Conservation (phyloP, 805 yeast species). For the Lipomyces sp. region DNA sequence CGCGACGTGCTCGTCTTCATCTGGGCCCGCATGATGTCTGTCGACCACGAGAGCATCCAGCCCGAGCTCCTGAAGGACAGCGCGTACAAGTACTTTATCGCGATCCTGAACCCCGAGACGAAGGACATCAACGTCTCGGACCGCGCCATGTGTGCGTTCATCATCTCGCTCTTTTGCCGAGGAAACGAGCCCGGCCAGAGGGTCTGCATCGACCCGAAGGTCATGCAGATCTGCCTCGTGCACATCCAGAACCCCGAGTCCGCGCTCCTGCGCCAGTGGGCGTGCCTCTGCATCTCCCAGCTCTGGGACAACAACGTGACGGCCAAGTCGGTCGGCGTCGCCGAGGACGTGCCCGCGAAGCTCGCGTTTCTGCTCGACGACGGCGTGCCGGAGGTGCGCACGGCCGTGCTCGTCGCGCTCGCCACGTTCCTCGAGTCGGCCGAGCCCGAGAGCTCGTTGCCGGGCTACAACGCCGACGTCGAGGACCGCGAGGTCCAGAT, state of each 20-base stretch:
- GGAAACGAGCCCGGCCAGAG: slow-evolving; percentile 79
- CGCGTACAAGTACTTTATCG: slow-evolving; percentile 82
- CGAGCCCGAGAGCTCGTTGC: slow-evolving; percentile 29
- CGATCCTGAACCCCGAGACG: slow-evolving; percentile 55
- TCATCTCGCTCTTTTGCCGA: slow-evolving; percentile 76
- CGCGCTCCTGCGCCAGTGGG: slow-evolving; percentile 91
- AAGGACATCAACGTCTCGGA: slow-evolving; percentile 53
- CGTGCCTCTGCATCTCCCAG: slow-evolving; percentile 72
- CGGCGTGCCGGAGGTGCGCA: slow-evolving; percentile 92
- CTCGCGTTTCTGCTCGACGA: slow-evolving; percentile 64
- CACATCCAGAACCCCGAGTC: slow-evolving; percentile 72
- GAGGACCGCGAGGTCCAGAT: slow-evolving; percentile 61
- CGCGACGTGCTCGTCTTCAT: slow-evolving; percentile 92
- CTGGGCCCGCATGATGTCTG: slow-evolving; percentile 98
- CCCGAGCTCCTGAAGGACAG: slow-evolving; percentile 88
- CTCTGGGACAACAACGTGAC: slow-evolving; percentile 70
- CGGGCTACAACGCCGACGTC: slow-evolving; percentile 26
- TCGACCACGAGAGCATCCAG: slow-evolving; percentile 85
- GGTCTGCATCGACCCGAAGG: slow-evolving; percentile 69
- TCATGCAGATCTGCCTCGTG: slow-evolving; percentile 61
- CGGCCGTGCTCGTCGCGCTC: slow-evolving; percentile 73
- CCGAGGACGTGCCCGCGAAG: slow-evolving; percentile 58
- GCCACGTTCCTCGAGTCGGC: slow-evolving; percentile 57
- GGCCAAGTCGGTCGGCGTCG: slow-evolving; percentile 66
- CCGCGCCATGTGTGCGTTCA: slow-evolving; percentile 93